A percentile compares a stretch with the other conserved stretches of the same genome.
Evolutionary conservation across 2,329 filamentous ascomycete genomes (phyloP).

Genomic region (Aspergillus tanneri): DNA sequence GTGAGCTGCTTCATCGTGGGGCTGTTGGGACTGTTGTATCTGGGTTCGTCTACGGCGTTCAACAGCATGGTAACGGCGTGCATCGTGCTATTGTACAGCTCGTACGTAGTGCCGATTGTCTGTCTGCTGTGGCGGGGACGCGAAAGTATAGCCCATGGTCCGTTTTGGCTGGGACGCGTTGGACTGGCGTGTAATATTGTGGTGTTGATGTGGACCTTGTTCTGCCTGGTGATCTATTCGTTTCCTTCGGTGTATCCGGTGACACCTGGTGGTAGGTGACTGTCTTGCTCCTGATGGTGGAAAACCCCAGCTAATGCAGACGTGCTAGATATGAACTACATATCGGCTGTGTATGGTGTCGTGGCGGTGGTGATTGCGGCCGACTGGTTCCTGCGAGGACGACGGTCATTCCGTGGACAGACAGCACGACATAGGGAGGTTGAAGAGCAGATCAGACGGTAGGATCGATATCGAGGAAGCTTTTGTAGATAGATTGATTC

Average conservation of each 20-base stretch:
- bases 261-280: conserved; percentile 27
- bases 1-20: conserved; percentile 47
- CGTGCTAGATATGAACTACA: conserved; percentile 39
- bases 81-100: conserved; percentile 49
- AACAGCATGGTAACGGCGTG: conserved; percentile 47
- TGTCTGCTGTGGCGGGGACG: conserved; percentile 47
- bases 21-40: conserved; percentile 49
- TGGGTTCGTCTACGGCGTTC: conserved; percentile 45
- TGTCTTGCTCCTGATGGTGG: neutral
- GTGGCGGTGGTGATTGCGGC: conserved; percentile 31
- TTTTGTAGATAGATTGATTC: neutral
- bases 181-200: conserved; percentile 45
- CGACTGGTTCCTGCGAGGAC: conserved; percentile 34
- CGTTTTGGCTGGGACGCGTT: conserved; percentile 48
- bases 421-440: conserved; percentile 6
- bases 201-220: conserved; percentile 47
- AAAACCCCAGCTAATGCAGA: neutral
- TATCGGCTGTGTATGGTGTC: conserved; percentile 31
- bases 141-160: conserved; percentile 43
- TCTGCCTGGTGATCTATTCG: conserved; percentile 34
- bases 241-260: conserved; percentile 35
- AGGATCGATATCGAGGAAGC: too few species aligned
- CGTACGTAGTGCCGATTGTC: conserved; percentile 49
- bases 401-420: conserved; percentile 29
- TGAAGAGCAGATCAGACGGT: neutral